Evolutionary conservation across 495 filamentous ascomycete genomes (phyloP), one percentile per base, ranked within the genome.

Genomic region (Penicillium steckii): DNA sequence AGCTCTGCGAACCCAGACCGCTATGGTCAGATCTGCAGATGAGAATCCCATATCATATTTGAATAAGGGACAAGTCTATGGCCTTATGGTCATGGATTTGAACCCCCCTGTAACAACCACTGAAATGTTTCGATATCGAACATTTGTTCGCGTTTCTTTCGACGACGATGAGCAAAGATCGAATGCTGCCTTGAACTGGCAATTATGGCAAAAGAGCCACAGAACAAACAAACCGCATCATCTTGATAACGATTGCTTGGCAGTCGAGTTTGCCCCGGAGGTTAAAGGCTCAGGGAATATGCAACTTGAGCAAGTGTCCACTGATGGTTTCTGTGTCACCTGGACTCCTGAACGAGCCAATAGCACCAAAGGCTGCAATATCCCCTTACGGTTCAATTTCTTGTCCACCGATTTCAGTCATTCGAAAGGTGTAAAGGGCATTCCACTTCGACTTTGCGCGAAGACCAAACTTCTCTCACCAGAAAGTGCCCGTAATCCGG

Each of bases 391-490:
- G 40, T 98, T 97, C 79, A 97, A 98, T 68, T 98, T 98, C 62
- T 79, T 97, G 0, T 98, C 94, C 0, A 98, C 93, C 10, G 94
- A 98, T 63, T 98, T 97, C 65, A 97, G 91, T 64, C 91, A 96
- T 60, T 97, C 94, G 6, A 97, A 98, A 58, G 94, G 94, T 24
- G 93, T 98, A 24, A 97, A 97, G 66, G 94, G 94, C 15, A 95
- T 96, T 48, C 90, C 93, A 0, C 91, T 98, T 10, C 73, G 94
- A 35, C 78, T 98, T 4, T 97, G 93, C 64, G 83, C 91, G 4
- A 96, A 97, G 68, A 97, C 93, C 0, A 86, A 91, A 43, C 64
- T 82, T 13, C 55, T 88, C 0, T 66, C 67, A 0, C 63, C 62
- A 1, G 70, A 76, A 4, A 46, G 68, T n/a, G 72, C 82, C 1